These are phyloP conservation scores for Metschnikowia anglica DNA, from an alignment of 805 yeast genomes.

Conservation along the genomic window DNA sequence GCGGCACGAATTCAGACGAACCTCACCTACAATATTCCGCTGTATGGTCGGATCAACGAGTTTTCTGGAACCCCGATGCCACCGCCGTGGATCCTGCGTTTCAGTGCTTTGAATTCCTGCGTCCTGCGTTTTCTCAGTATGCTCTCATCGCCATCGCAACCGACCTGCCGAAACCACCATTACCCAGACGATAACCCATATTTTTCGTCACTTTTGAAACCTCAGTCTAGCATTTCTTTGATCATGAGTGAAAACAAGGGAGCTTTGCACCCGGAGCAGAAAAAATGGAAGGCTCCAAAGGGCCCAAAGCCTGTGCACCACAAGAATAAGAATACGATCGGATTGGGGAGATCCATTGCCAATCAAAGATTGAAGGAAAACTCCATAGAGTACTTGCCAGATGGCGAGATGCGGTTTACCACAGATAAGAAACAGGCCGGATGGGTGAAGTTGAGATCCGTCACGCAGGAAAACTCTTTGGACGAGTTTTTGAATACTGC, in stretches of 20 bases:
- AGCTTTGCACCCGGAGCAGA: slow-evolving; percentile 46
- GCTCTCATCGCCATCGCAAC: slow-evolving; percentile 11
- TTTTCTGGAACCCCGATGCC: too few species aligned
- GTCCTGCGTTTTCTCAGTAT: background rate
- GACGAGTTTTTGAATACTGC: slow-evolving; percentile 96
- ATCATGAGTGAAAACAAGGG: slow-evolving; percentile 36
- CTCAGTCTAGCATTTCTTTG: too few species aligned
- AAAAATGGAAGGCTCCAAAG: slow-evolving; percentile 84
- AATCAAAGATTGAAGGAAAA: slow-evolving; percentile 71
- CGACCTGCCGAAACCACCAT: too few species aligned
- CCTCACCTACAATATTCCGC: too few species aligned
- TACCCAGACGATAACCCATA: too few species aligned
- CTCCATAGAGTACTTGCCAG: slow-evolving; percentile 69
- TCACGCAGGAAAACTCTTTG: slow-evolving; percentile 89
- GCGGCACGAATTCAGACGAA: too few species aligned
- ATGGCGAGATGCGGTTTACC: slow-evolving; percentile 86
- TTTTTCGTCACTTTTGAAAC: too few species aligned
- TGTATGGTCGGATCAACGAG: too few species aligned
- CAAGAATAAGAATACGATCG: slow-evolving; percentile 79
- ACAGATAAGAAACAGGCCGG: slow-evolving; percentile 80
- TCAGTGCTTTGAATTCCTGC: slow-evolving; percentile 6
- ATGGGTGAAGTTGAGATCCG: slow-evolving; percentile 90
- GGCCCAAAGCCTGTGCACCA: slow-evolving; percentile 91
- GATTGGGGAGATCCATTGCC: slow-evolving; percentile 80
- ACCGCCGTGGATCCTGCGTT: background rate